phyloP scores from a whole-genome alignment of 108 stramenopile species.

The Skeletonema marinoi region DNA sequence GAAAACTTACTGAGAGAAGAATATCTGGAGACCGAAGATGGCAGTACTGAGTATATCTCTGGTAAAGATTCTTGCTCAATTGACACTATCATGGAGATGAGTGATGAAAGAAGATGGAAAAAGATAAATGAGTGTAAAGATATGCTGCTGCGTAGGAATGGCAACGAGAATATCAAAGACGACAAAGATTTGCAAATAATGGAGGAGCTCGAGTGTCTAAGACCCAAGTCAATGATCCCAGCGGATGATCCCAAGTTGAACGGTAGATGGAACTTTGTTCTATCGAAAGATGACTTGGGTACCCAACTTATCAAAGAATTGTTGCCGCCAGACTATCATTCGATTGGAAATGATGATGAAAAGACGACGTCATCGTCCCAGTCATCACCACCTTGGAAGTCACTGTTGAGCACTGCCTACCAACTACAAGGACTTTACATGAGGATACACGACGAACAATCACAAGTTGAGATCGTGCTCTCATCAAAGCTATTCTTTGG shows the following conservation, averaged over 20 bases:
- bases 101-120: not conserved
- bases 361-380: not conserved
- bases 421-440: not conserved
- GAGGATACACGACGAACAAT: slow-evolving; percentile 2
- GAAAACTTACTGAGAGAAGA: not conserved
- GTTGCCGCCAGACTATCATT: not conserved
- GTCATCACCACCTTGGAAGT: not conserved
- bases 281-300: slow-evolving; percentile 5
- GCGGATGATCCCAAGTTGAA: slow-evolving; percentile 6
- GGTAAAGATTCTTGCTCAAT: slow-evolving; percentile 1
- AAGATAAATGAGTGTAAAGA: not conserved
- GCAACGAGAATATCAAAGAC: not conserved
- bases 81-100: not conserved
- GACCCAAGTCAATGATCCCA: not conserved
- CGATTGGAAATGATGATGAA: not conserved
- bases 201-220: slow-evolving; percentile 8
- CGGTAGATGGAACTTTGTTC: slow-evolving; percentile 4
- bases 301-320: slow-evolving; percentile 5
- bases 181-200: not conserved
- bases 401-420: not conserved
- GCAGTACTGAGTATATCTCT: not conserved
- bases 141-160: not conserved
- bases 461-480: slow-evolving; percentile 1
- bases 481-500: not conserved
- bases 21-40: not conserved